These are phyloP conservation scores for Scutellaria galericulata DNA, from an alignment of 257 asterid genomes.

Conservation along the genomic window DNA sequence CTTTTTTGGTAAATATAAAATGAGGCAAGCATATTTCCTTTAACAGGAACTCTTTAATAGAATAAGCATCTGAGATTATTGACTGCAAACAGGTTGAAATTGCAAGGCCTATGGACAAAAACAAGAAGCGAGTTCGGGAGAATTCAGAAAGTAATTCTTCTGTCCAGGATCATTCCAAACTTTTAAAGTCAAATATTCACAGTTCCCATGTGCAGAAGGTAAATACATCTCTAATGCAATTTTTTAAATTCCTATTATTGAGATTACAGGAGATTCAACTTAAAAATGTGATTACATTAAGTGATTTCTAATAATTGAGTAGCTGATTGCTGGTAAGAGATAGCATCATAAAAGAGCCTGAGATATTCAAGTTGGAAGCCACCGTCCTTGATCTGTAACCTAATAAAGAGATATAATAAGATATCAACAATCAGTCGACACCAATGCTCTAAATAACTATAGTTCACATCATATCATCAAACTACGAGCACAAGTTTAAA, in stretches of 20 bases:
- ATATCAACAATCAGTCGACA: no score
- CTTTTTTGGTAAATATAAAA: slow-evolving; percentile 22
- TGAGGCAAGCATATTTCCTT: not conserved
- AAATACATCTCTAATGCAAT: slow-evolving; percentile 21
- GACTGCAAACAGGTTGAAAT: slow-evolving; percentile 77
- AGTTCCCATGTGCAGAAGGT: slow-evolving; percentile 52
- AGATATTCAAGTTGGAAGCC: slow-evolving; percentile 17
- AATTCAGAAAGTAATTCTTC: slow-evolving; percentile 54
- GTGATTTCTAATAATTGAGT: slow-evolving; percentile 11
- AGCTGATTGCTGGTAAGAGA: slow-evolving; percentile 17
- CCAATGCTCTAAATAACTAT: no score
- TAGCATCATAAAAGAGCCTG: slow-evolving; percentile 9
- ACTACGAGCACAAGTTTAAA: not conserved
- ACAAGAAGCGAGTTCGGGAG: slow-evolving; percentile 77
- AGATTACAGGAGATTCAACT: not conserved
- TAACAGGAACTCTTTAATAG: slow-evolving; percentile 4
- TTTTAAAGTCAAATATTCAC: slow-evolving; percentile 43
- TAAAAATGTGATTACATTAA: slow-evolving; percentile 13
- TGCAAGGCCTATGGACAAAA: slow-evolving; percentile 79
- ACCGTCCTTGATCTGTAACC: not conserved
- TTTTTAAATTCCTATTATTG: not conserved
- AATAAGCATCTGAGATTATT: not conserved
- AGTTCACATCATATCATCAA: not conserved
- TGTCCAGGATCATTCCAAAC: slow-evolving; percentile 53
- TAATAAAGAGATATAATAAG: no score